A percentile compares a stretch with the other conserved stretches of the same genome.
phyloP scores from a whole-genome alignment of 139 green algal species.

The Diplosphaera chodatii region DNA sequence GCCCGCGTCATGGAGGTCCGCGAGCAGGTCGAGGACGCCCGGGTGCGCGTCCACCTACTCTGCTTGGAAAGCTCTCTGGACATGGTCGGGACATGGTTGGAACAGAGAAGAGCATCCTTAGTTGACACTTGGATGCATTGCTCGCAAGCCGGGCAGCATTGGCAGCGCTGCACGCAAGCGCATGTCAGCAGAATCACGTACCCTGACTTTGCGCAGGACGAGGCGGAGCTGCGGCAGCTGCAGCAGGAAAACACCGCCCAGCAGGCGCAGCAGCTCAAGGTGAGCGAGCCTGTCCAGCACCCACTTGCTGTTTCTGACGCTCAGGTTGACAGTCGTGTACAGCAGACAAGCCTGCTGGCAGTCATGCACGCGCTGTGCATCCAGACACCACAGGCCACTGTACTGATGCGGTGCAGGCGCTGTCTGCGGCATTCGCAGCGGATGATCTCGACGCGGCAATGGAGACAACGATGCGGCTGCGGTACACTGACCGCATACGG shows the following conservation, averaged over 20 bases:
- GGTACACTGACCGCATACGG: constrained; percentile 48
- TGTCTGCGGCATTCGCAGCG: constrained; percentile 29
- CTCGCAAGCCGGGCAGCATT: too few species aligned
- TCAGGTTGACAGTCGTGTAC: too few species aligned
- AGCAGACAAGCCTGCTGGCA: too few species aligned
- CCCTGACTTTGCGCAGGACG: constrained; percentile 14
- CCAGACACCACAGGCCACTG: too few species aligned
- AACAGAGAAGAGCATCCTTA: too few species aligned
- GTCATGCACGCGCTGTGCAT: too few species aligned
- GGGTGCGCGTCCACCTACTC: neutral
- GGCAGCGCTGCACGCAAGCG: too few species aligned
- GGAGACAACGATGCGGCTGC: constrained; percentile 32
- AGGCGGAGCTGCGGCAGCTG: constrained; percentile 25
- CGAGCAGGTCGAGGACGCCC: constrained; percentile 49
- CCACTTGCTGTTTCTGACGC: too few species aligned
- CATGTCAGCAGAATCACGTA: too few species aligned
- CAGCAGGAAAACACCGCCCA: constrained; percentile 13
- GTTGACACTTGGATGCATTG: too few species aligned
- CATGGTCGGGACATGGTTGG: too few species aligned
- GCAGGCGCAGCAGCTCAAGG: constrained; percentile 9
- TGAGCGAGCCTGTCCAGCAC: neutral
- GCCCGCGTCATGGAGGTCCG: constrained; percentile 62
- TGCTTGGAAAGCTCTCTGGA: too few species aligned
- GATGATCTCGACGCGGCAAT: constrained; percentile 19
- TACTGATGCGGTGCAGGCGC: neutral